Evolutionary conservation across 805 yeast genomes (phyloP).

Genomic region (Diddensiella transvaalensis): DNA sequence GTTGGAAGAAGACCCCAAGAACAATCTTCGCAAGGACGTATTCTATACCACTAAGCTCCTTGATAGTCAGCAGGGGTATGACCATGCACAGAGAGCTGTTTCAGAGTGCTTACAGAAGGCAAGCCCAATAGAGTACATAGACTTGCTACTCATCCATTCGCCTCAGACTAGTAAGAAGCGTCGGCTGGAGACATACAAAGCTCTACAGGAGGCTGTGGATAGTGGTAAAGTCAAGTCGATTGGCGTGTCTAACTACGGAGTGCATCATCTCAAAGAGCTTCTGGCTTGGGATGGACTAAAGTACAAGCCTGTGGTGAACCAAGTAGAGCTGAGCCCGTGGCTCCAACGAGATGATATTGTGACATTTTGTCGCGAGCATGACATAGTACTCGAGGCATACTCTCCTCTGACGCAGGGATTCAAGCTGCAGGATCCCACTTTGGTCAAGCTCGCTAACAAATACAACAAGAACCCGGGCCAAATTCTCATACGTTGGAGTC

Average conservation of each 20-base stretch:
- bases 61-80: conserved; percentile 53
- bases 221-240: conserved; percentile 49
- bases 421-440: conserved; percentile 39
- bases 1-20: conserved; percentile 46
- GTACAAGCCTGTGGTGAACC: conserved; percentile 68
- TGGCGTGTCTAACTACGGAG: conserved; percentile 65
- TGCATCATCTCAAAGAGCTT: conserved; percentile 53
- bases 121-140: conserved; percentile 49
- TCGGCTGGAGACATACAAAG: conserved; percentile 50
- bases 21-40: conserved; percentile 47
- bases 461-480: conserved; percentile 44
- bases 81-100: conserved; percentile 43
- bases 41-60: conserved; percentile 62
- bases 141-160: conserved; percentile 62
- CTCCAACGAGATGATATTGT: conserved; percentile 62
- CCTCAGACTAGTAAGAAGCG: conserved; percentile 31
- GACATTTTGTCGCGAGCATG: conserved; percentile 54
- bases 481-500: conserved; percentile 46
- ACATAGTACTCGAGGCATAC: conserved; percentile 66
- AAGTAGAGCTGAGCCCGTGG: conserved; percentile 87
- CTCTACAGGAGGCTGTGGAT: conserved; percentile 53
- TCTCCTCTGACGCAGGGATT: conserved; percentile 73
- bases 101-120: conserved; percentile 49
- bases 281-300: conserved; percentile 44
- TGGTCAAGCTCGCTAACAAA: conserved; percentile 38